A percentile compares a stretch with the other conserved stretches of the same genome.
Evolutionary conservation across 441 rosid genomes (phyloP).

Genomic region (Viola pubescens): DNA sequence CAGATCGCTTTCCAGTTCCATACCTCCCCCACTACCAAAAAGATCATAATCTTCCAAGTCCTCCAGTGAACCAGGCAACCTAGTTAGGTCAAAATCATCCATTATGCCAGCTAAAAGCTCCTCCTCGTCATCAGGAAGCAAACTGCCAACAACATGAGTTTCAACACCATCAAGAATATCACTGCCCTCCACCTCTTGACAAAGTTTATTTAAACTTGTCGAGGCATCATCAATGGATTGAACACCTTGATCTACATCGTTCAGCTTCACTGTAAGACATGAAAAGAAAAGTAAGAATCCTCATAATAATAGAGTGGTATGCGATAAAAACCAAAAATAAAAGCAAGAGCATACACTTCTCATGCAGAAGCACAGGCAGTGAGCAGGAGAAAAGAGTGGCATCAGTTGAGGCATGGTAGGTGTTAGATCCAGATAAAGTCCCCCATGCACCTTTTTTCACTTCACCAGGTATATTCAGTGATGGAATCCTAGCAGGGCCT

Average conservation of each 20-base stretch:
- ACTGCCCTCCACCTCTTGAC: slow-evolving; percentile 30
- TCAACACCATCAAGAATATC: slow-evolving; percentile 40
- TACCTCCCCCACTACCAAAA: slow-evolving; percentile 93
- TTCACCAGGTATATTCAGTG: slow-evolving; percentile 28
- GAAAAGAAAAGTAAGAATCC: slow-evolving; percentile 16
- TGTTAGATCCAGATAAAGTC: slow-evolving; percentile 36
- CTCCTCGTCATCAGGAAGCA: slow-evolving; percentile 89
- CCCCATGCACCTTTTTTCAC: slow-evolving; percentile 42
- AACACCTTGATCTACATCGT: slow-evolving; percentile 27
- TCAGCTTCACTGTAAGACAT: slow-evolving; percentile 28
- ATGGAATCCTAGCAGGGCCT: slow-evolving; percentile 36
- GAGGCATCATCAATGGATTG: slow-evolving; percentile 40
- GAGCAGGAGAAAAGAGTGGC: slow-evolving; percentile 78
- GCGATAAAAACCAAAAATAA: neutral
- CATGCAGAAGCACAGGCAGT: slow-evolving; percentile 84
- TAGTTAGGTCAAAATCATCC: slow-evolving; percentile 73
- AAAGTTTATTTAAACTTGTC: slow-evolving; percentile 30
- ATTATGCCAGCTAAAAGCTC: slow-evolving; percentile 80
- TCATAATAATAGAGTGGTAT: neutral
- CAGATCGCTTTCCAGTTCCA: slow-evolving; percentile 72
- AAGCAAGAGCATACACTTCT: slow-evolving; percentile 43
- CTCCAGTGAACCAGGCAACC: slow-evolving; percentile 59
- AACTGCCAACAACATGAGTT: slow-evolving; percentile 40
- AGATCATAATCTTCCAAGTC: slow-evolving; percentile 86
- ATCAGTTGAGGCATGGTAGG: slow-evolving; percentile 47